Base-by-base conservation (phyloP, 2,329 filamentous ascomycete genomes). In the Parasarocladium wereldwijsianum region DNA sequence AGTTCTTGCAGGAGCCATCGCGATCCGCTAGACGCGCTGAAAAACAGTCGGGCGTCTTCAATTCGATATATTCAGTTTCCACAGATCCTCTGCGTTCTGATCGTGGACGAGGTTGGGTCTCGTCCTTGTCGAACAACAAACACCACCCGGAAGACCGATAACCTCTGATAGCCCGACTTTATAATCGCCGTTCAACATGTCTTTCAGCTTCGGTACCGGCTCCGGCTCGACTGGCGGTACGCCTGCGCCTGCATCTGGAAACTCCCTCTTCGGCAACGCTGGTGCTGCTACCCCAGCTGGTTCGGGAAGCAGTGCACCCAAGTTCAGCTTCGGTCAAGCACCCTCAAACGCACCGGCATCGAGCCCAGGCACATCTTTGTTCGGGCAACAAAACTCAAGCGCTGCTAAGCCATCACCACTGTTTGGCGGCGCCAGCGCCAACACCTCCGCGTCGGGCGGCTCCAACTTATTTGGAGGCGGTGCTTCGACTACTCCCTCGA, bases 321-420 rank as follows among this genome's bases (percentile, higher is more conserved):
- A 39, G 7, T 63, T 66, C 42, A 53, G 54, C 8, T 67, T 67
- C 36, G 54, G 53, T 19, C 35, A 41, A 19, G 34, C 42, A n/a
- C 36, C 24, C 41, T 36, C 21, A 46, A 41, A 26, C 43, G 29
- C 33, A 38, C 46, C 12, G 44, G 38, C 52, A 8, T 32, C 50
- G 4, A 44, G 42, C 19, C 43, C 33, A 13, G 35, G 46, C 28
- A 40, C 39, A 33, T 32, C 33, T 20, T 29, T 56, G 21, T 54
- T 56, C 36, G 50, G 51, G 26, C 45, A 49, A 35, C 44, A 49
- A 38, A 37, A 38, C 34, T 36, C 33, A 19, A 36, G 41, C 17
- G 40, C 43, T 15, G 39, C 45, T 19, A 50, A 49, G 28, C 40
- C 50, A 32, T 29, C 45, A 17, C 36, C 44, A 8, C 38, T 45